phyloP scores from a whole-genome alignment of 2,329 filamentous ascomycete genomes.

The Mollisiaceae sp. region DNA sequence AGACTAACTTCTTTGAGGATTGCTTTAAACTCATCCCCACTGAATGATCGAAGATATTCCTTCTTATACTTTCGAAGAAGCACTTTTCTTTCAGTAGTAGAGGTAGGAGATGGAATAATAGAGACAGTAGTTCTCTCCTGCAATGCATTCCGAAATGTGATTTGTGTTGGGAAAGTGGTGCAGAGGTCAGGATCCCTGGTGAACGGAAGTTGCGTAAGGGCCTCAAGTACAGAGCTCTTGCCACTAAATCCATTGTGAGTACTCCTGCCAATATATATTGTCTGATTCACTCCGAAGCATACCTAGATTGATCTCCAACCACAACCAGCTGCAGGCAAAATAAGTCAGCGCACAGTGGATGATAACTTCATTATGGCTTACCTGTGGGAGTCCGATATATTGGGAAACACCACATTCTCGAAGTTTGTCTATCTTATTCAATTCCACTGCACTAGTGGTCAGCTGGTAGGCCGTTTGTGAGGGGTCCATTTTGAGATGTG shows the following conservation, averaged over 20 bases:
- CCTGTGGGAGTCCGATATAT: neutral
- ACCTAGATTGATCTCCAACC: slow-evolving; percentile 13
- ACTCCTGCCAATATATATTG: neutral
- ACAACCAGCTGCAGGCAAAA: slow-evolving; percentile 2
- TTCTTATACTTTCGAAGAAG: neutral
- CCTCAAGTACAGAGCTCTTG: slow-evolving; percentile 43
- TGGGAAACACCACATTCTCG: neutral
- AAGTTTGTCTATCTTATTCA: neutral
- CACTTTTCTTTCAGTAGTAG: neutral
- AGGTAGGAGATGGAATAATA: slow-evolving; percentile 21
- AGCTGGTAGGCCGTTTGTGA: neutral
- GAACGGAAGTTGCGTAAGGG: slow-evolving; percentile 45
- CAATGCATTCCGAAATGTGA: slow-evolving; percentile 38
- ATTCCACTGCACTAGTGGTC: neutral
- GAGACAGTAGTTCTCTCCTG: slow-evolving; percentile 39
- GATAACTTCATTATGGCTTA: neutral
- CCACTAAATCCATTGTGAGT: slow-evolving; percentile 35
- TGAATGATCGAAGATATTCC: neutral
- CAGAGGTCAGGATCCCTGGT: slow-evolving; percentile 47
- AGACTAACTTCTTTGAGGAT: neutral
- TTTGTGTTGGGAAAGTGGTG: slow-evolving; percentile 51
- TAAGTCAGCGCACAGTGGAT: neutral
- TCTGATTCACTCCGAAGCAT: neutral
- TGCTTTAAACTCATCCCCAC: neutral
- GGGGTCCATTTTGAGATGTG: too few species aligned